Evolutionary conservation across 805 yeast genomes (phyloP), one percentile per base, ranked within the genome.

Genomic region (Lipomyces japonicus): DNA sequence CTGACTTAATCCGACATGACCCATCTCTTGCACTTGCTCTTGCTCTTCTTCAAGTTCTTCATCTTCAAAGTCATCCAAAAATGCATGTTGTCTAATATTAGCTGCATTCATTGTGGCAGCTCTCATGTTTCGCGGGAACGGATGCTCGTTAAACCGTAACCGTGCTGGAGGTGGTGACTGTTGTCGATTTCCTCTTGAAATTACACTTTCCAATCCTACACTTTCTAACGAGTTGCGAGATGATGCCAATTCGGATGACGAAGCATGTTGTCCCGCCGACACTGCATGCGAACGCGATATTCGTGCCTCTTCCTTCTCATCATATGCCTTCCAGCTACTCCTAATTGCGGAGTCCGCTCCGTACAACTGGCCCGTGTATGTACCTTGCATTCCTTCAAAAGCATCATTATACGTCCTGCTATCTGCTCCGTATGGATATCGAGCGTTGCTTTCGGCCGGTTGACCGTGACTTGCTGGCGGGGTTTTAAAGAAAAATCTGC

Each of bases 161-260:
- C 49, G 42, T 3, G 57, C 51, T 2, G 58, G 58, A 18, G 58
- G 58, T 1, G 58, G 58, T 6, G 6, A 9, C 7, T 58, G 41
- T 9, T 40, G 37, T 10, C 34, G 48, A 3, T 45, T 41, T 9
- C 47, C 32, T 7, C 48, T 48, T 22, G 50, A 37, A 44, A 52
- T 34, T n/a, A 54, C 43, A 19, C 58, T 54, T 9, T 54, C 57
- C 4, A 54, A 43, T 2, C 58, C 57, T 16, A 54, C 53, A 28
- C 58, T 54, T 30, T 54, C 58, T 47, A 54, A 34, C 14, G 57
- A 54, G 31, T 51, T 54, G 7, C 52, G 49, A 6, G 48, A 44
- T 16, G 53, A 51, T 12, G 35, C 19, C 34, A 47, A 3, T 6
- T 34, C 35, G 10, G 37, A 41, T 3, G 48, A 21, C 19, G 44